Conservation (phyloP, 2,329 filamentous ascomycete genomes). For the Sporothrix schenckii region DNA sequence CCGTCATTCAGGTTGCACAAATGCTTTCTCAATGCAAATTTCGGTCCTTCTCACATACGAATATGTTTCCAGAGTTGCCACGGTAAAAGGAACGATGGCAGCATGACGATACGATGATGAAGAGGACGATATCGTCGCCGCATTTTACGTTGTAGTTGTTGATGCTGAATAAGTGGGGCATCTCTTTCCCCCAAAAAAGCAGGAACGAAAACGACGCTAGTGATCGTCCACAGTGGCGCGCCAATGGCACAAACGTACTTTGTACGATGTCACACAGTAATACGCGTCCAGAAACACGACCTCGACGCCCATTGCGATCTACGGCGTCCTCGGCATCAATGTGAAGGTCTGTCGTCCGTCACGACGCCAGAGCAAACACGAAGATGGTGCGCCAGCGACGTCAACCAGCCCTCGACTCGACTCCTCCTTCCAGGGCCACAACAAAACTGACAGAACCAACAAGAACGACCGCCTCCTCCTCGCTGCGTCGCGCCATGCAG, state of each 20-base stretch:
- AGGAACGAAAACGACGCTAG: no score
- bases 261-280: no score
- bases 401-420: conserved; percentile 12
- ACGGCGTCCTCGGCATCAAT: not conserved
- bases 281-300: not conserved
- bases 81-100: no score
- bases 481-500: conserved; percentile 9
- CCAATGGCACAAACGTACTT: not conserved
- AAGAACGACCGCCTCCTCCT: not conserved
- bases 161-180: no score
- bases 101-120: no score
- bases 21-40: not conserved
- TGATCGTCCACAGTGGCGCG: not conserved
- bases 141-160: no score
- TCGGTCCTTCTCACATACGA: not conserved
- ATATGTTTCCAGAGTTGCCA: no score
- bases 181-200: no score
- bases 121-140: no score
- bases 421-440: not conserved
- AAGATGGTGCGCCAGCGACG: conserved; percentile 30
- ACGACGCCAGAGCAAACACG: not conserved
- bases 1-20: not conserved
- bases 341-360: no score
- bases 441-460: not conserved
- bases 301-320: not conserved